A percentile compares a stretch with the other conserved stretches of the same genome.
These are phyloP conservation scores for Gomphus bonarii DNA, from an alignment of 1,284 basidiomycete genomes.

Conservation along the genomic window DNA sequence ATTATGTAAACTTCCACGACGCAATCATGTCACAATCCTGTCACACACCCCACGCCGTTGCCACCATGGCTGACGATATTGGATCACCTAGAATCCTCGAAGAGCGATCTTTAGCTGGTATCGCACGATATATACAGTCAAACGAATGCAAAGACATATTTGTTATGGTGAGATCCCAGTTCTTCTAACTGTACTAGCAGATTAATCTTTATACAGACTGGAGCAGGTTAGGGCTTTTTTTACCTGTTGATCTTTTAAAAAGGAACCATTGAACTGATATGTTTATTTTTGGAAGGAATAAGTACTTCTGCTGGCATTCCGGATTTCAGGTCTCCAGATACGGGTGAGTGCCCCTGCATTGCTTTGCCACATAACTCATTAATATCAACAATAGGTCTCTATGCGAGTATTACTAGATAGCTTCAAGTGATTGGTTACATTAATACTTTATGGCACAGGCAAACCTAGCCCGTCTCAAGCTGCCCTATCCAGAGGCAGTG, in stretches of 20 bases:
- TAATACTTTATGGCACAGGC: conserved; percentile 32
- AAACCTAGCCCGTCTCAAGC: conserved; percentile 60
- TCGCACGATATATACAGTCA: conserved; percentile 62
- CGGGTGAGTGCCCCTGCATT: conserved; percentile 31
- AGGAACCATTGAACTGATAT: neutral
- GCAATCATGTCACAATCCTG: neutral
- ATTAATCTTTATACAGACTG: conserved; percentile 14
- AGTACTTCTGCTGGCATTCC: conserved; percentile 76
- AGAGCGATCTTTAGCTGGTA: conserved; percentile 11
- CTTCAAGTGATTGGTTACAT: neutral
- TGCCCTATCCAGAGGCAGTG: conserved; percentile 74
- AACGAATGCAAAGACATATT: conserved; percentile 54
- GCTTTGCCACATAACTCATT: neutral
- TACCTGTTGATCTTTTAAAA: neutral
- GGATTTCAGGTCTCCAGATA: conserved; percentile 70
- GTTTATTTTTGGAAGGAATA: conserved; percentile 35
- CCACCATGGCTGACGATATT: neutral
- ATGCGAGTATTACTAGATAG: conserved; percentile 25
- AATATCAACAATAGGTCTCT: conserved; percentile 35
- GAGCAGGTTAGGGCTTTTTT: conserved; percentile 17
- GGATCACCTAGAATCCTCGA: conserved; percentile 2
- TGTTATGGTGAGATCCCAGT: conserved; percentile 49
- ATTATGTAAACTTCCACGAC: too few relatives aligned
- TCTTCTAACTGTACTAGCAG: too few relatives aligned
- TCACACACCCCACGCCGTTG: neutral